Evolutionary conservation across 2,329 filamentous ascomycete species (phyloP), one percentile per base, ranked within the genome.

Genomic region (Aspergillus tanneri): DNA sequence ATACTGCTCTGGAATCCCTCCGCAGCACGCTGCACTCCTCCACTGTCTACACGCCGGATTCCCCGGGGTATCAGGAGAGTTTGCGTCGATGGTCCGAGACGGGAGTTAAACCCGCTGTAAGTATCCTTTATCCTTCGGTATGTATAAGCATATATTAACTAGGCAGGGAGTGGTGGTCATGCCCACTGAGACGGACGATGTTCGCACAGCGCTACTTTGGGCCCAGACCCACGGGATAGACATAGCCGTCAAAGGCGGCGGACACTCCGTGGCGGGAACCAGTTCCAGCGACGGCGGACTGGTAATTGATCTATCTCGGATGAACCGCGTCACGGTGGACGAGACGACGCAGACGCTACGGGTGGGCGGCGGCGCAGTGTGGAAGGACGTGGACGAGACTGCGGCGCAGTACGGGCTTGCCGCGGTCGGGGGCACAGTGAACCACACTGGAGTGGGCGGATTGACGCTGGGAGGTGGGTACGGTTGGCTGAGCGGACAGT

Each of bases 381-480:
- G 80, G 79, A 69, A 68, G 46, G 77, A 83, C 49, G 75, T 84
- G 10, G 80, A 85, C 54, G 67, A 72, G 11, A 76, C 73, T 0
- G 76, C 76, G 2, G 77, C 71, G 43, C 64, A 75, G 44, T 67
- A 81, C 54, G 75, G 75, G 0, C 72, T 85, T 32, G 82, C 80
- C 2, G 80, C 80, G 1, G 78, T 84, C 0, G 82, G 81, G 7
- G 83, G 83, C 2, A 83, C 82, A 0, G 80, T 85, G 8, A 79
- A 79, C 34, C 79, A 84, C 53, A 85, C 81, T 1, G 82, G 83
- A 5, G 77, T 85, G 5, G 82, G 80, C 2, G 83, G 80, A 0
- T 67, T 85, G 11, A 75, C 77, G 0, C 62, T 84, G 1, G 80
- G 80, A 1, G 82, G 81, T 19, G 82, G 82, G 1, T 82, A 80